Conservation (phyloP, 441 rosid genomes). For the Croton setiger region DNA sequence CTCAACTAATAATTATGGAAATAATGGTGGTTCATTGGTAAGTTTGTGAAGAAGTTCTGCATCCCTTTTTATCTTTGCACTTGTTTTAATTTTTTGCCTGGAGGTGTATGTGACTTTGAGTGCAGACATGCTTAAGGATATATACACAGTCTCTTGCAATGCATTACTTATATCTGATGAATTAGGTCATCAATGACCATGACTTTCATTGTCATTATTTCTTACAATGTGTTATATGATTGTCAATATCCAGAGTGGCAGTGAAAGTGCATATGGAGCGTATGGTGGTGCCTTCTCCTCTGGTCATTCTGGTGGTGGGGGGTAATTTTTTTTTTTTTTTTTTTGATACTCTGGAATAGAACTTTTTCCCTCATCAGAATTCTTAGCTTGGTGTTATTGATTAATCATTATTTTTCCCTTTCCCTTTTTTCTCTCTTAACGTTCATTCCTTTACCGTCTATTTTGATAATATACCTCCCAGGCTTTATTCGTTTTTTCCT, state of each 20-base stretch:
- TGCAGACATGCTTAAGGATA: constrained; percentile 1
- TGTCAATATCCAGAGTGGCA: constrained; percentile 33
- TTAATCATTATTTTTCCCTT: not conserved
- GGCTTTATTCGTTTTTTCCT: constrained; percentile 38
- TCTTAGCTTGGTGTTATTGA: not conserved
- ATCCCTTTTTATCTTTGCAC: not conserved
- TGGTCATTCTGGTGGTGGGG: constrained; percentile 65
- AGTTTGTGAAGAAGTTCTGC: constrained; percentile 16
- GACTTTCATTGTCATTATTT: constrained; percentile 4
- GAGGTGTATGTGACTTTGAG: not conserved
- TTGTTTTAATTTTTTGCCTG: not conserved
- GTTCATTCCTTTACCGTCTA: not conserved
- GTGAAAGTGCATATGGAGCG: constrained; percentile 75
- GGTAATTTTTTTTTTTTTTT: constrained; percentile 45
- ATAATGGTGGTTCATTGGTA: constrained; percentile 66
- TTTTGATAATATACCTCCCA: constrained; percentile 14
- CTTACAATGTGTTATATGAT: constrained; percentile 8
- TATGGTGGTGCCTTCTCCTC: constrained; percentile 83
- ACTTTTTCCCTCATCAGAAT: not conserved
- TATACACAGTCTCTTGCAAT: not conserved
- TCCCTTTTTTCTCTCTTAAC: not conserved
- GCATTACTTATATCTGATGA: not conserved
- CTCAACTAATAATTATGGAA: constrained; percentile 57
- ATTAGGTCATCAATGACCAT: not conserved
- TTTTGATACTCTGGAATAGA: not conserved